Base-by-base conservation (phyloP, 306 rosid genomes). In the Prunus mongolica region DNA sequence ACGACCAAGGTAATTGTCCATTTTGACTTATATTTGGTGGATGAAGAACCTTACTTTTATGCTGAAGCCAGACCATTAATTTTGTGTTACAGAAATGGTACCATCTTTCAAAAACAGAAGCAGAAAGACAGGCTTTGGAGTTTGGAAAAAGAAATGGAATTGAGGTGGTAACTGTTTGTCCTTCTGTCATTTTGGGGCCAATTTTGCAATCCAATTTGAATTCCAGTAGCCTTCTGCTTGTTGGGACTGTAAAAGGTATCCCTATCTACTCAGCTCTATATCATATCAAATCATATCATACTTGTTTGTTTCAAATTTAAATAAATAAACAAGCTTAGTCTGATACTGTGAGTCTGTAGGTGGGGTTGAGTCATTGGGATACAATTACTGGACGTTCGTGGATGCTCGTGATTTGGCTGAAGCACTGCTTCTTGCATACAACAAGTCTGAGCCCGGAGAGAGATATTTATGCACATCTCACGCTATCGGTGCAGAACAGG, bases 41-140 rank as follows among this genome's bases (percentile, higher is more conserved):
- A 46, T 8, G 50, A 46, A 46, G 50, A 12, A 46, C 13, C 3
- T 46, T n/a, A 24, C 15, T 4, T 76, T 46, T 12, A 46, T 46
- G 50, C 14, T 46, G 24, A 44, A 52, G 32, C 71, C 4, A 10
- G 18, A 14, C 8, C 15, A 15, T 18, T 55, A n/a, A 55, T 47
- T 24, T 62, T 50, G 20, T 62, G 50, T 16, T 28, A 44, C 89
- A 89, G 91, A 86, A 86, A 72, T 91, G 95, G 93, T 91, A 91
- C 71, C 78, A 27, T 55, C 84, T 74, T 61, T 73, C 94, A 38
- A 91, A 91, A 84, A 89, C 91, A 19, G 82, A 83, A 79, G 97
- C 97, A 34, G 91, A 91, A 78, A 71, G 79, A 67, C 83, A 83
- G 69, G 93, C 91, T 6, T 20, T 76, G 51, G 85, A 86, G 65